Evolutionary conservation across 129 eudicot genomes (phyloP), one percentile per base, ranked within the genome.

Genomic region (Flaveria robusta): DNA sequence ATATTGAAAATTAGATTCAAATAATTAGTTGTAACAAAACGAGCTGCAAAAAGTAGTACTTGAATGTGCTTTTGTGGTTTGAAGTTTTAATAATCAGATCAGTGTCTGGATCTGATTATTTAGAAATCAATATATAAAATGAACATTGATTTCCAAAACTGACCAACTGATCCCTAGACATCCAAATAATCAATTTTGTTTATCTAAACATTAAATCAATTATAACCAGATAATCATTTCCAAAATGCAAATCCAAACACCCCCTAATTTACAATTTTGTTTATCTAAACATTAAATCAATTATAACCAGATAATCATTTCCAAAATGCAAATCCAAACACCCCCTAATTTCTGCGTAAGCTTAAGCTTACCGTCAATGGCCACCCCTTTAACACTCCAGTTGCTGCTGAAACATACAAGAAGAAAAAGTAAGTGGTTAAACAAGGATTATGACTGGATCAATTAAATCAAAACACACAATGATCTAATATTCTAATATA

Each of bases 321-420:
- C n/a, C n/a, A n/a, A n/a, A n/a, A n/a, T n/a, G n/a, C n/a, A n/a
- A n/a, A n/a, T n/a, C n/a, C n/a, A n/a, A n/a, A n/a, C n/a, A n/a
- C n/a, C n/a, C n/a, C n/a, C n/a, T n/a, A n/a, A 31, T 31, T 47
- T 74, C 39, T 74, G 76, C 9, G 70, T 29, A 26, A 70, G 47
- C 52, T 52, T 72, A 11, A 54, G 78, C 83, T 68, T 47, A 89
- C 96, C 68, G 69, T 79, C 18, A 89, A 72, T 56, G 89, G 96
- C 91, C 89, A 86, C 66, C 91, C 96, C 69, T 81, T 83, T 67
- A 80, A 74, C 64, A 74, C 75, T 78, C 82, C 85, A 49, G 70
- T 84, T 77, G 85, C 81, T 77, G 85, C 87, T 69, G 77, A 76
- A 72, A 76, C 43, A 76, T 52, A 39, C 59, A 66, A 84, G 16